Evolutionary conservation across 2,329 filamentous ascomycete species (phyloP).

Genomic region (Aureobasidium pullulans): DNA sequence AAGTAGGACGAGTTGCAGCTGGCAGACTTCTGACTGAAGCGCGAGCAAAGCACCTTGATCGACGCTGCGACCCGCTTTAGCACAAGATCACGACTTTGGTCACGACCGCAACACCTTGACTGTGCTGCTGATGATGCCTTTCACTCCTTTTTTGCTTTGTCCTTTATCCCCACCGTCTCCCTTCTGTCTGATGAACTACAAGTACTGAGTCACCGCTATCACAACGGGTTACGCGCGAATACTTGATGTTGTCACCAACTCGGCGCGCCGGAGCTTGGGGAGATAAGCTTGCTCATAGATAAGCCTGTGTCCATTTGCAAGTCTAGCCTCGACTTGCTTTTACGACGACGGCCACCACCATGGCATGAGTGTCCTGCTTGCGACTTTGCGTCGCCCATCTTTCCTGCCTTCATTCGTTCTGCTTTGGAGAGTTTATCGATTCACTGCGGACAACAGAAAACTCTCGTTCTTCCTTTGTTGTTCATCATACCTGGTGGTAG

Average conservation of each 20-base stretch:
- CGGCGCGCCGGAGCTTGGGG: not conserved
- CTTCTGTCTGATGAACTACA: not conserved
- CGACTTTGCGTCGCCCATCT: not conserved
- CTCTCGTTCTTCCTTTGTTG: not conserved
- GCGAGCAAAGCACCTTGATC: conserved; percentile 4
- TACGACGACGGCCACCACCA: not conserved
- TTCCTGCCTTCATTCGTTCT: not conserved
- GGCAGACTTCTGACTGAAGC: not conserved
- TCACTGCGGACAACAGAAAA: not conserved
- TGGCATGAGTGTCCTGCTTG: not conserved
- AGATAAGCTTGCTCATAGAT: conserved; percentile 10
- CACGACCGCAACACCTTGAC: not conserved
- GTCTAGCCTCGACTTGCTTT: conserved; percentile 10
- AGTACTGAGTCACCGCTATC: not conserved
- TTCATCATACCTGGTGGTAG: not conserved
- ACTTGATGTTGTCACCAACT: not conserved
- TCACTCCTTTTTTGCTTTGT: not conserved
- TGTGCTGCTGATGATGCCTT: not conserved
- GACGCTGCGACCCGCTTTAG: conserved; percentile 3
- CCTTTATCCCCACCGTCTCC: not conserved
- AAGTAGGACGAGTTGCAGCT: not conserved
- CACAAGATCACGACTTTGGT: conserved; percentile 4
- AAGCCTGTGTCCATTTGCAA: conserved; percentile 3
- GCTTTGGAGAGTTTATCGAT: not conserved
- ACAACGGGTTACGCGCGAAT: not conserved